Percentiles rank a stretch among this genome's conserved stretches.
Conservation (phyloP, 2,329 filamentous ascomycete species). For the Colletotrichum australisinense region DNA sequence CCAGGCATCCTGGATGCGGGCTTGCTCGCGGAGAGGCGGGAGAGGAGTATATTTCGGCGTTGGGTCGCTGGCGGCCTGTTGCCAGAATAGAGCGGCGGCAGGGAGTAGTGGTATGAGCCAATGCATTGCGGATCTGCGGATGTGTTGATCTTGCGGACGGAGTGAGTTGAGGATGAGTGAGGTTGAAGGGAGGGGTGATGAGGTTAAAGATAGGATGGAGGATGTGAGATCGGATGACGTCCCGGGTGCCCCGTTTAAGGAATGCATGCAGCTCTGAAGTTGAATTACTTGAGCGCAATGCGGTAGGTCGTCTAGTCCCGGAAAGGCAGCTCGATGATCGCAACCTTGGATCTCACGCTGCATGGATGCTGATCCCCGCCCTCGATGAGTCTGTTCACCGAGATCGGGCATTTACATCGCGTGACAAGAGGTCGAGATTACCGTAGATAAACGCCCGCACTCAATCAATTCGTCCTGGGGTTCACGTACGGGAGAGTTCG, state of each 20-base stretch:
- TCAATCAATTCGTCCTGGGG: too few relatives aligned
- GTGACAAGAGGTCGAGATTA: background rate
- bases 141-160: background rate
- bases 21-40: constrained; percentile 56
- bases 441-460: background rate
- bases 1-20: constrained; percentile 56
- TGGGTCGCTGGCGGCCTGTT: background rate
- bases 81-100: constrained; percentile 8
- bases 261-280: background rate
- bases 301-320: constrained; percentile 18
- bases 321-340: constrained; percentile 27
- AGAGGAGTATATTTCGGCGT: constrained; percentile 48
- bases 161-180: background rate
- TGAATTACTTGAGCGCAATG: background rate
- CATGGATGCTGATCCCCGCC: constrained; percentile 27
- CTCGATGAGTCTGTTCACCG: constrained; percentile 13
- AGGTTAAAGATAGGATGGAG: background rate
- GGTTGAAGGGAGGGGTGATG: background rate
- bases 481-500: too few relatives aligned
- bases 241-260: constrained; percentile 16
- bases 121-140: constrained; percentile 4
- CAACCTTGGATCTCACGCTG: constrained; percentile 22
- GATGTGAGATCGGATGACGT: constrained; percentile 29
- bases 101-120: constrained; percentile 21
- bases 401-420: background rate